These are phyloP conservation scores for Eucalyptus albens DNA, from an alignment of 345 rosid species.

Conservation along the genomic window DNA sequence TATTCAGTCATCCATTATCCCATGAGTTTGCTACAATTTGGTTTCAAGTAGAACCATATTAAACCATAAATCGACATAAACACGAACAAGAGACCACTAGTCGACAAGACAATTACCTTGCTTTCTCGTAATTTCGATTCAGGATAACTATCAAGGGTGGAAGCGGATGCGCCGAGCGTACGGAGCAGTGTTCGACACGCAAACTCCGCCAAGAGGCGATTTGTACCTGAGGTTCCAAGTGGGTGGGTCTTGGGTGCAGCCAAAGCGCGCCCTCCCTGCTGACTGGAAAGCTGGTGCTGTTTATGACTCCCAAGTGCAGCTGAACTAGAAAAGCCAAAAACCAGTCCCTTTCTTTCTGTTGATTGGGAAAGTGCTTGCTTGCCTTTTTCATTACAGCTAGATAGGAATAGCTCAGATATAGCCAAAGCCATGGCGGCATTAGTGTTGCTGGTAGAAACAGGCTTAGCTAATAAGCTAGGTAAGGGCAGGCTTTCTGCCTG, in stretches of 20 bases:
- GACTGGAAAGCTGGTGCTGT: conserved; percentile 61
- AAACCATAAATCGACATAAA: neutral
- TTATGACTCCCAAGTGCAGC: conserved; percentile 44
- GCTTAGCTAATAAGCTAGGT: neutral
- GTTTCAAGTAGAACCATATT: neutral
- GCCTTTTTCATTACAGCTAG: neutral
- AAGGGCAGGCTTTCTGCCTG: neutral
- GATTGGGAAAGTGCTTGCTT: neutral
- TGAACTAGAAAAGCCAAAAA: conserved; percentile 6
- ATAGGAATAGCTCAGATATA: neutral
- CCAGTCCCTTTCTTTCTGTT: neutral
- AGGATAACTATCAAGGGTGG: conserved; percentile 63
- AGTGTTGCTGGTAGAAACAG: neutral
- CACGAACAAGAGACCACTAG: neutral
- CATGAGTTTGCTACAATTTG: neutral
- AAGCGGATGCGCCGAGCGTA: conserved; percentile 53
- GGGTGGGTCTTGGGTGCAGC: conserved; percentile 44
- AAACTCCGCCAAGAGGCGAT: conserved; percentile 44
- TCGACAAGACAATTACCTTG: neutral
- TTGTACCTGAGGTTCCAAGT: conserved; percentile 45
- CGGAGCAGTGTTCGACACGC: conserved; percentile 58
- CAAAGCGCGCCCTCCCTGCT: conserved; percentile 29
- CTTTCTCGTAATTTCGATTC: neutral
- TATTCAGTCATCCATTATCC: neutral
- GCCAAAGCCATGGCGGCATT: neutral